phyloP scores from a whole-genome alignment of 257 asterid genomes.

The Jaltomata sinuosa region DNA sequence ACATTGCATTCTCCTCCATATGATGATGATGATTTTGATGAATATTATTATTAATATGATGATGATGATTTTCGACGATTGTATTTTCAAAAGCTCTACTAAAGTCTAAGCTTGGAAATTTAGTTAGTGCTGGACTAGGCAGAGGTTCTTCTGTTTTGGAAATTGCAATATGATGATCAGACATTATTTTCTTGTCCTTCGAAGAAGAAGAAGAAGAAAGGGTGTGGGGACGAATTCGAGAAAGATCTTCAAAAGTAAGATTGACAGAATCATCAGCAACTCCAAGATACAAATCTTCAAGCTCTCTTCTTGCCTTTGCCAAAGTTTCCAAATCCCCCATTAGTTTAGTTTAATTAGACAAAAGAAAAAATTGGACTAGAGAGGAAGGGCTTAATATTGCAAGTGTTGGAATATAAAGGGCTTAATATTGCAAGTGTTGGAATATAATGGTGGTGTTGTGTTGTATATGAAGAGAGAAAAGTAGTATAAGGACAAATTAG shows the following conservation, averaged over 20 bases:
- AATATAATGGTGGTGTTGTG: too few relatives aligned
- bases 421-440: background rate
- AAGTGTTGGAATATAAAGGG: background rate
- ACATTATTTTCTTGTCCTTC: background rate
- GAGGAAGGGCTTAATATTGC: too few relatives aligned
- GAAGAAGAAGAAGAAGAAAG: conserved; percentile 4
- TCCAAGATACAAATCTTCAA: conserved; percentile 58
- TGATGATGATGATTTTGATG: background rate
- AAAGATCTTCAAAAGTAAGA: conserved; percentile 71
- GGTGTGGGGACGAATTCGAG: conserved; percentile 18
- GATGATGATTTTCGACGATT: conserved; percentile 6
- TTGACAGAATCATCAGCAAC: conserved; percentile 80
- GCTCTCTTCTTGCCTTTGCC: conserved; percentile 52
- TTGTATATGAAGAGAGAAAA: background rate
- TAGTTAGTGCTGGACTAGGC: conserved; percentile 16
- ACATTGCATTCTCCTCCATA: background rate
- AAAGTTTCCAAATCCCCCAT: conserved; percentile 45
- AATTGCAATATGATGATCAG: background rate
- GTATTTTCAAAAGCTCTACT: conserved; percentile 38
- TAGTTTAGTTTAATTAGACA: background rate
- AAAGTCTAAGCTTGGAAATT: conserved; percentile 68
- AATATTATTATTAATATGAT: background rate
- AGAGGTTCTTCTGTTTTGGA: background rate
- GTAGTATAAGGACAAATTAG: background rate
- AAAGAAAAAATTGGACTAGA: background rate